phyloP scores from a whole-genome alignment of 2,329 filamentous ascomycete genomes.

The Hymenoscyphus occultus region DNA sequence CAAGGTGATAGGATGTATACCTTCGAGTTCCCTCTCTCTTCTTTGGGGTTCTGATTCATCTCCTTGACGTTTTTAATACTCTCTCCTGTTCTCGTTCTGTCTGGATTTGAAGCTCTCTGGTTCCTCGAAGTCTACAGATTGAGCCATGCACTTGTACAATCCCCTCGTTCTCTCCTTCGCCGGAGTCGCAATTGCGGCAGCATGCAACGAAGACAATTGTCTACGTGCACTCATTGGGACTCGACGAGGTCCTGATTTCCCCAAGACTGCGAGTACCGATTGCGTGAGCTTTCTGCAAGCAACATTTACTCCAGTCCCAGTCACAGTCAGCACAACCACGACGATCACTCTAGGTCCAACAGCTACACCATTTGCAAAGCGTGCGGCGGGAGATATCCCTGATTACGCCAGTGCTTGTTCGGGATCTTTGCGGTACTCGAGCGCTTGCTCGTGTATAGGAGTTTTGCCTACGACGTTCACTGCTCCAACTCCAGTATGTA shows the following conservation, averaged over 20 bases:
- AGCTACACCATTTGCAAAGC: conserved; percentile 4
- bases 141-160: background rate
- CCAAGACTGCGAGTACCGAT: conserved; percentile 19
- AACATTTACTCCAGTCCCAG: conserved; percentile 12
- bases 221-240: conserved; percentile 26
- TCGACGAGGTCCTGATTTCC: conserved; percentile 14
- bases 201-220: conserved; percentile 25
- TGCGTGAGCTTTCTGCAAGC: conserved; percentile 21
- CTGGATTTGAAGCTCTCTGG: background rate
- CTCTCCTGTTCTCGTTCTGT: background rate
- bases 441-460: conserved; percentile 31
- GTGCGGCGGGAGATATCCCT: conserved; percentile 20
- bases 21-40: background rate
- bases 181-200: conserved; percentile 9
- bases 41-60: background rate
- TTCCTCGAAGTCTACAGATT: background rate
- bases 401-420: conserved; percentile 28
- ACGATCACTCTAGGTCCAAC: conserved; percentile 12
- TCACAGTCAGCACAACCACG: conserved; percentile 15
- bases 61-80: background rate
- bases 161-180: conserved; percentile 9
- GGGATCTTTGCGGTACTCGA: conserved; percentile 22
- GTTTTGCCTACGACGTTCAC: conserved; percentile 19
- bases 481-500: conserved; percentile 19
- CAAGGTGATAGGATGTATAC: background rate